Evolutionary conservation across 2,329 filamentous ascomycete genomes (phyloP), one percentile per base, ranked within the genome.

Genomic region (Colletotrichum liriopes): DNA sequence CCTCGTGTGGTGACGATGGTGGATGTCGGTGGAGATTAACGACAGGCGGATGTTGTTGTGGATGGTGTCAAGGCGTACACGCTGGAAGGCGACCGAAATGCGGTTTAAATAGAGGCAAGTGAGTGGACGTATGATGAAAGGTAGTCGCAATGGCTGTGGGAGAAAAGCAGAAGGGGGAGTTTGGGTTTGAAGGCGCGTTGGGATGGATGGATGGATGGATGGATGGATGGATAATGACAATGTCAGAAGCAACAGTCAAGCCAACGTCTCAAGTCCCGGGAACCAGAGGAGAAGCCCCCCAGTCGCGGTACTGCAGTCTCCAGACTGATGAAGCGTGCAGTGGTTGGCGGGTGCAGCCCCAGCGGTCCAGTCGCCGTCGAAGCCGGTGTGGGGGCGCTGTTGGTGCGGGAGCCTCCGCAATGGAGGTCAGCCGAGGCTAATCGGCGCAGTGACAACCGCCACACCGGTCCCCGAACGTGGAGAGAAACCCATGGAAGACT

Each of bases 341-440:
- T 56, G 62, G 43, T 26, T 43, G 51, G 51, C 18, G 51, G 32
- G 32, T 23, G 32, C 35, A 54, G 65, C 23, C 37, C n/a, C 65
- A 63, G 65, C 49, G 66, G 43, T 52, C 66, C 60, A 56, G 66
- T 69, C 51, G 41, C 41, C 63, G 41, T 49, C 29, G 5, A 58
- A 65, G 62, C 37, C 47, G 62, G 47, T 56, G 59, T 61, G 59
- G 59, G 59, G 59, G 32, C 18, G 37, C 49, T 64, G 61, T 45
- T 55, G 37, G 43, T 68, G 69, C 51, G 69, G 69, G 58, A 59
- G 32, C 58, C 65, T 63, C 69, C 69, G 60, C 69, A 61, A 55
- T 55, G 32, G 35, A 29, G 55, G 47, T 67, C 47, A 72, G 69
- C 69, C 69, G 69, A 72, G 69, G 69, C 69, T 72, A 72, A 54